Conservation (phyloP, 2,329 filamentous ascomycete genomes). For the Penicillium sclerotiorum region DNA sequence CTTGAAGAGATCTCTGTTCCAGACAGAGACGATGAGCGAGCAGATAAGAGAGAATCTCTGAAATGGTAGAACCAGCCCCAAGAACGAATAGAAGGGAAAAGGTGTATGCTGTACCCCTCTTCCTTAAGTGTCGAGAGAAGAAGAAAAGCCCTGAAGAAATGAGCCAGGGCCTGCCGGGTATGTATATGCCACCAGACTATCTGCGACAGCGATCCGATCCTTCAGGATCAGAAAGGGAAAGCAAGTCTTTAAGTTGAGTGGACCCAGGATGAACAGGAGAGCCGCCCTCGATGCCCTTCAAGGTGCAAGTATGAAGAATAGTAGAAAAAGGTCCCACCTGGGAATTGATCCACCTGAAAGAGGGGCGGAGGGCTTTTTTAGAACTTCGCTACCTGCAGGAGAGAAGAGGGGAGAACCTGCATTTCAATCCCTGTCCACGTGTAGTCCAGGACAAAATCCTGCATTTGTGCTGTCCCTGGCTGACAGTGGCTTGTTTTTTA, state of each 20-base stretch:
- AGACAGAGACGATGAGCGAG: conserved; percentile 1
- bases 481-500: conserved; percentile 1
- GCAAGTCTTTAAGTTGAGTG: conserved; percentile 23
- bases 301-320: conserved; percentile 17
- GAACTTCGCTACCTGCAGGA: conserved; percentile 7
- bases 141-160: not conserved
- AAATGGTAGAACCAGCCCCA: conserved; percentile 4
- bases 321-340: conserved; percentile 18
- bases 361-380: conserved; percentile 16
- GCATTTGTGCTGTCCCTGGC: conserved; percentile 4
- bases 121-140: too few relatives aligned
- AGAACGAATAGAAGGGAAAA: not conserved
- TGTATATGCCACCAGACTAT: not conserved
- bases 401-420: conserved; percentile 5
- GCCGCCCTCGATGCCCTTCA: conserved; percentile 25
- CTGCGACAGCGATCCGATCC: conserved; percentile 1
- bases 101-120: too few relatives aligned
- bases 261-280: conserved; percentile 18
- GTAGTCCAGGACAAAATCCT: conserved; percentile 12
- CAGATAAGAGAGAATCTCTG: not conserved
- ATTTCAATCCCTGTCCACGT: conserved; percentile 27
- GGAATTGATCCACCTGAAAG: conserved; percentile 14
- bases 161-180: not conserved
- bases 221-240: conserved; percentile 5
- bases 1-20: not conserved